phyloP scores from a whole-genome alignment of 1,284 basidiomycete genomes.

The Entoloma clypeatum region DNA sequence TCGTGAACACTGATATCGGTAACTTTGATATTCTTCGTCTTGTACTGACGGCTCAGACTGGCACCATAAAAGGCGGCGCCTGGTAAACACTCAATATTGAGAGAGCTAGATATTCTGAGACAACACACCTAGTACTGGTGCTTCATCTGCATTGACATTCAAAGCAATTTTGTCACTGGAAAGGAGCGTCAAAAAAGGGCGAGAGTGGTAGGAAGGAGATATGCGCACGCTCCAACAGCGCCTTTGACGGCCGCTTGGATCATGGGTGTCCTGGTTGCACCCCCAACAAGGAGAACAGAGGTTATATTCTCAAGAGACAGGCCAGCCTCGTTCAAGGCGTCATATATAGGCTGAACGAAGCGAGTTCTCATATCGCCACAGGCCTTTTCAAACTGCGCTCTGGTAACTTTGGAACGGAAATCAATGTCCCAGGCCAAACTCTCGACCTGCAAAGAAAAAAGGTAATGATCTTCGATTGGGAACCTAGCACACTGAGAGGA shows the following conservation, averaged over 20 bases:
- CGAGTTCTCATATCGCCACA: conserved; percentile 59
- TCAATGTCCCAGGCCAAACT: conserved; percentile 89
- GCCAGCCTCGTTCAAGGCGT: conserved; percentile 71
- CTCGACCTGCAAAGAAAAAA: conserved; percentile 59
- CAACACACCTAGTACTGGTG: conserved; percentile 76
- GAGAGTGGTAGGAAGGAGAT: not conserved
- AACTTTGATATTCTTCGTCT: conserved; percentile 92
- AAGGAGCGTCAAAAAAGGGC: conserved; percentile 13
- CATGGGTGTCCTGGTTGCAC: conserved; percentile 87
- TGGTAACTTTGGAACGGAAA: conserved; percentile 75
- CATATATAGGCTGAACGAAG: conserved; percentile 73
- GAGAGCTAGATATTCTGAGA: conserved; percentile 2
- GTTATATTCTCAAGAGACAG: conserved; percentile 74
- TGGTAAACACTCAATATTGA: conserved; percentile 22
- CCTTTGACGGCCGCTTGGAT: conserved; percentile 80
- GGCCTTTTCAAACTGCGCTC: conserved; percentile 74
- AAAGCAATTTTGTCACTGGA: conserved; percentile 76
- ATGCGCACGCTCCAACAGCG: conserved; percentile 69
- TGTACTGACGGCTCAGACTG: conserved; percentile 85
- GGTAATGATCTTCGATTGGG: conserved; percentile 8
- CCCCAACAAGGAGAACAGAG: conserved; percentile 90
- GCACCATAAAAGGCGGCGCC: conserved; percentile 92
- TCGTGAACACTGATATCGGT: conserved; percentile 71
- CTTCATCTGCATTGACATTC: conserved; percentile 98
- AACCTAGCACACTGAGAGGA: conserved; percentile 11